Percentiles rank a stretch among this genome's conserved stretches.
Evolutionary conservation across 352 stramenopile species (phyloP).

Genomic region (Pythium sukuiense): DNA sequence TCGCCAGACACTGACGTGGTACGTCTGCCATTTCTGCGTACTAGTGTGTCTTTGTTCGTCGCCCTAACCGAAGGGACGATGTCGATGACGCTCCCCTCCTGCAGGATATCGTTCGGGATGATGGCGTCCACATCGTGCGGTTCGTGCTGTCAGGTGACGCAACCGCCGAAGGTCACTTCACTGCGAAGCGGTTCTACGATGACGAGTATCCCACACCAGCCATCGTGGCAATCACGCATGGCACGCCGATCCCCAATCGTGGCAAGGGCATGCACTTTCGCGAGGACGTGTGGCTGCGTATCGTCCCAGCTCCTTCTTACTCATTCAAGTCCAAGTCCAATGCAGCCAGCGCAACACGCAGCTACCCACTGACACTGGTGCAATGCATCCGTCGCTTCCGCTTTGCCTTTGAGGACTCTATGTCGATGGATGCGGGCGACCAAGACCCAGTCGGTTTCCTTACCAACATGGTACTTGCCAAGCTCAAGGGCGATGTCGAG

Average conservation of each 20-base stretch:
- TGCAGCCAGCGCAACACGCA: neutral
- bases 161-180: neutral
- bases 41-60: neutral
- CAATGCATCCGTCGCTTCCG: slow-evolving; percentile 5
- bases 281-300: neutral
- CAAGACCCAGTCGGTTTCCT: neutral
- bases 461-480: slow-evolving; percentile 2
- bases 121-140: neutral
- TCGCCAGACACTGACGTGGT: neutral
- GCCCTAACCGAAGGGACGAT: neutral
- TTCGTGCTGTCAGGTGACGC: neutral
- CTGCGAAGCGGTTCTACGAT: neutral
- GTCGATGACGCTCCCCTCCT: neutral
- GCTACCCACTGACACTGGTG: slow-evolving; percentile 2
- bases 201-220: neutral
- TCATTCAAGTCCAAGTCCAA: neutral
- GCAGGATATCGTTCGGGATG: neutral
- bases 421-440: neutral
- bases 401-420: slow-evolving; percentile 4
- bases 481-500: neutral
- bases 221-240: neutral
- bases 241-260: neutral
- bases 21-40: neutral
- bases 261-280: neutral
- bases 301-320: neutral